Conservation (phyloP, 768 basidiomycete species). For the Tulasnella sp. region DNA sequence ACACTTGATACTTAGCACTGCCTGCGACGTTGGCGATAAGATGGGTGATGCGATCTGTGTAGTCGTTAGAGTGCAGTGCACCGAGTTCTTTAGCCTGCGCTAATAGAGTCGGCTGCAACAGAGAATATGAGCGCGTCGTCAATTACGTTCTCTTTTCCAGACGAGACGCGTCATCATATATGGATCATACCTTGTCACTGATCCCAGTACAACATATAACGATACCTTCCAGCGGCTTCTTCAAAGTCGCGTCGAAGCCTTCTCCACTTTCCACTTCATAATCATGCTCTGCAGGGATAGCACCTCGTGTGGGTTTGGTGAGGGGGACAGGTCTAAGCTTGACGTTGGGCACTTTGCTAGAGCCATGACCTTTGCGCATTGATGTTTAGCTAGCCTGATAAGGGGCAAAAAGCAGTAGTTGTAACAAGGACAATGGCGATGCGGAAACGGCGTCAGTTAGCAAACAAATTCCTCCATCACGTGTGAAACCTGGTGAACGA, state of each 20-base stretch:
- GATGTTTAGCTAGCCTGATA: too few relatives aligned
- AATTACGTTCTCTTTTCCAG: not conserved
- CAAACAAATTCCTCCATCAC: too few relatives aligned
- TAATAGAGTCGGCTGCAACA: conserved; percentile 53
- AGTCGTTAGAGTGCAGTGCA: conserved; percentile 52
- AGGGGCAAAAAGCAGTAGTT: too few relatives aligned
- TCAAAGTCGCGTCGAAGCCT: conserved; percentile 18
- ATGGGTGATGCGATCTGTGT: conserved; percentile 83
- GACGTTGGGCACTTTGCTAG: conserved; percentile 30
- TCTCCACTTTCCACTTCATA: conserved; percentile 3
- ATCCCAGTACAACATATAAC: conserved; percentile 68
- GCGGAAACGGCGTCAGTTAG: too few relatives aligned
- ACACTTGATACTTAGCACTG: conserved; percentile 72
- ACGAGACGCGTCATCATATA: not conserved
- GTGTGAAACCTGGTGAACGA: too few relatives aligned
- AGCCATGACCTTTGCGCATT: conserved; percentile 24
- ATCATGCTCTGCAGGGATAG: conserved; percentile 18
- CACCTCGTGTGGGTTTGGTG: not conserved
- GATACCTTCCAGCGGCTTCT: conserved; percentile 41
- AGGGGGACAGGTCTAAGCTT: conserved; percentile 27
- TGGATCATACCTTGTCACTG: conserved; percentile 52
- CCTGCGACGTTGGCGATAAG: conserved; percentile 73
- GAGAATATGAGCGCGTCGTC: not conserved
- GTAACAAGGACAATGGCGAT: too few relatives aligned
- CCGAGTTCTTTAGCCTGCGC: conserved; percentile 74